Conservation (phyloP, 2,329 filamentous ascomycete species). For the Aspergillus novofumigatus region DNA sequence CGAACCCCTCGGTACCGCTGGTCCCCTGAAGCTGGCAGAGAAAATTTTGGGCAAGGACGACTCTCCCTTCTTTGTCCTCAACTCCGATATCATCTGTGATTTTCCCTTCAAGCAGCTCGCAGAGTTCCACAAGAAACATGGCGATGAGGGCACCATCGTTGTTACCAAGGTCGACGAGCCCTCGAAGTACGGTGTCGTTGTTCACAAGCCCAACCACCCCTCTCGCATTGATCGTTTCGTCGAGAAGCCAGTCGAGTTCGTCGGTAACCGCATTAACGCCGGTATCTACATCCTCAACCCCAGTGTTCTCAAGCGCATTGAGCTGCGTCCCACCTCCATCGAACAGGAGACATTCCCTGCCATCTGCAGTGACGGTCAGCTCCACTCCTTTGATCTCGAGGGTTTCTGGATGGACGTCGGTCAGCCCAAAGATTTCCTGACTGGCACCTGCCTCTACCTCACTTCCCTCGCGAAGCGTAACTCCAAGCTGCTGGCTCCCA, state of each 20-base stretch:
- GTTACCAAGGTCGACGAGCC: constrained; percentile 99
- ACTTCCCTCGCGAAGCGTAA: constrained; percentile 86
- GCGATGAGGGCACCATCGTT: constrained; percentile 93
- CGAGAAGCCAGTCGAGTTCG: constrained; percentile 98
- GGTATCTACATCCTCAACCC: constrained; percentile 98
- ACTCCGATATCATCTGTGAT: constrained; percentile 97
- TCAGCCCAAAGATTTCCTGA: constrained; percentile 97
- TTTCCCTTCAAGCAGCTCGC: constrained; percentile 90
- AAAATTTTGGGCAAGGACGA: constrained; percentile 90
- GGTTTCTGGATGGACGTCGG: constrained; percentile 99
- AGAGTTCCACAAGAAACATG: constrained; percentile 87
- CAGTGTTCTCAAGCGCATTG: constrained; percentile 82
- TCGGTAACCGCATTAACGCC: constrained; percentile 97
- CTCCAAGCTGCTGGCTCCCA: constrained; percentile 74
- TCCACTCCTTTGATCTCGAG: constrained; percentile 94
- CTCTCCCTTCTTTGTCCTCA: constrained; percentile 93
- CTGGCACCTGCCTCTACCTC: constrained; percentile 92
- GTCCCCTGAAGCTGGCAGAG: constrained; percentile 92
- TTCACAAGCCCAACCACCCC: constrained; percentile 89
- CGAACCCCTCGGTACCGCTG: constrained; percentile 91
- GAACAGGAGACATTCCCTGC: constrained; percentile 98
- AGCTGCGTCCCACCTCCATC: constrained; percentile 93
- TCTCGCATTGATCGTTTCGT: constrained; percentile 97
- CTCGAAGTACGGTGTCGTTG: constrained; percentile 97
- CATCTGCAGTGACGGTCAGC: constrained; percentile 80